Conservation (phyloP, 768 basidiomycete species). For the Lepiota brunneoincarnata region DNA sequence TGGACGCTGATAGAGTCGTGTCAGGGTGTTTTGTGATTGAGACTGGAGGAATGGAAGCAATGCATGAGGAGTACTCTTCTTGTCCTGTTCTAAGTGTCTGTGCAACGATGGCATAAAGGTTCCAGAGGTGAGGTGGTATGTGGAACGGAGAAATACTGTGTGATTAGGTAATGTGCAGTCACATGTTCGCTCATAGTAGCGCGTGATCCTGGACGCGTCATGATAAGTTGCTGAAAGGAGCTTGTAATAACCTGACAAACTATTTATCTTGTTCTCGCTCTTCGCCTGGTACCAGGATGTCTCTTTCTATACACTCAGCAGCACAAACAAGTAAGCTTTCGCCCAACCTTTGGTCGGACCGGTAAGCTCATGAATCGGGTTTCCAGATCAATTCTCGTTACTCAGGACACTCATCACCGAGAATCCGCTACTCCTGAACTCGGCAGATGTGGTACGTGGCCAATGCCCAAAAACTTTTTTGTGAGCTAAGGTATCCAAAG, state of each 20-base stretch:
- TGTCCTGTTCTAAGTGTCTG: conserved; percentile 24
- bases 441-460: conserved; percentile 54
- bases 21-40: conserved; percentile 75
- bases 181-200: neutral
- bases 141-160: neutral
- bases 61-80: conserved; percentile 43
- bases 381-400: conserved; percentile 66
- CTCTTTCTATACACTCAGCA: conserved; percentile 58
- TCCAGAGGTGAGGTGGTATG: conserved; percentile 22
- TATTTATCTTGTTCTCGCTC: too few relatives aligned
- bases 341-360: neutral
- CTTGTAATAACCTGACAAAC: too few relatives aligned
- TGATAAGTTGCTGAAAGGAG: too few relatives aligned
- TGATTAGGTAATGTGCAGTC: neutral
- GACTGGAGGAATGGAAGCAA: conserved; percentile 78
- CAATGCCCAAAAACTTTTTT: neutral
- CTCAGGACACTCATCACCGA: conserved; percentile 63
- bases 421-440: conserved; percentile 58
- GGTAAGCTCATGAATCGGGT: conserved; percentile 4
- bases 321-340: conserved; percentile 60
- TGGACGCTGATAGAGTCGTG: conserved; percentile 78
- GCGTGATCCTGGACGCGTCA: conserved; percentile 16
- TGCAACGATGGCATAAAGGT: conserved; percentile 26
- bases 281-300: too few relatives aligned
- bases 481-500: conserved; percentile 31